These are phyloP conservation scores for Coniosporium apollinis DNA, from an alignment of 495 filamentous ascomycete species.

Conservation along the genomic window DNA sequence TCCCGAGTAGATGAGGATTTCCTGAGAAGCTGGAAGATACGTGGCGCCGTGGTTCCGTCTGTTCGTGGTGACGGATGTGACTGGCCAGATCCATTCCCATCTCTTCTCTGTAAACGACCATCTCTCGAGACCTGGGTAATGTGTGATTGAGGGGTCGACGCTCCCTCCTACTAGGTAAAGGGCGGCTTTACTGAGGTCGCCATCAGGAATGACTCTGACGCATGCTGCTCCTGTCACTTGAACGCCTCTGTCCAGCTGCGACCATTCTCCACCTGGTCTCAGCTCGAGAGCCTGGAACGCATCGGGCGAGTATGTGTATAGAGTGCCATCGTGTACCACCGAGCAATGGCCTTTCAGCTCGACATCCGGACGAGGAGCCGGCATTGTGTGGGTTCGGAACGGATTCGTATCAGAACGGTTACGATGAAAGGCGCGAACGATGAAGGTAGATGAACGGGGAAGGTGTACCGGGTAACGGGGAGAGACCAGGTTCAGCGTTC, in stretches of 20 bases:
- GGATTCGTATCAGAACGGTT: no score
- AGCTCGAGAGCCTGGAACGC: slow-evolving; percentile 64
- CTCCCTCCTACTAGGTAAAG: slow-evolving; percentile 77
- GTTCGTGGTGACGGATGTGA: slow-evolving; percentile 41
- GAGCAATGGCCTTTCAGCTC: slow-evolving; percentile 65
- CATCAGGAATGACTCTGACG: slow-evolving; percentile 42
- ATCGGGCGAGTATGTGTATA: slow-evolving; percentile 65
- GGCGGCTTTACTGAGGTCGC: slow-evolving; percentile 35
- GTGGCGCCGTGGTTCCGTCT: slow-evolving; percentile 57
- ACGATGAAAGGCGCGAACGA: no score
- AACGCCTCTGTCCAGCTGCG: slow-evolving; percentile 40
- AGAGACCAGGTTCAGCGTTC: no score
- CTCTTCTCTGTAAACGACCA: slow-evolving; percentile 58
- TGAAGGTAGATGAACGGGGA: no score
- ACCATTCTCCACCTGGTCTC: slow-evolving; percentile 53
- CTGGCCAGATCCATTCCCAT: slow-evolving; percentile 53
- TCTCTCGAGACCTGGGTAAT: slow-evolving; percentile 67
- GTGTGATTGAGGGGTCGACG: slow-evolving; percentile 28
- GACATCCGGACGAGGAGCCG: slow-evolving; percentile 34
- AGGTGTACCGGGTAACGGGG: no score
- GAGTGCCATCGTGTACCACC: slow-evolving; percentile 60
- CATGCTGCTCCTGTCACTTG: slow-evolving; percentile 61
- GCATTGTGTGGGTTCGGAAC: no score
- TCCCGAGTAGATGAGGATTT: slow-evolving; percentile 72
- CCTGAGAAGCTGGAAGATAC: slow-evolving; percentile 51